Evolutionary conservation across 441 rosid species (phyloP).

Genomic region (Erodium texanum): DNA sequence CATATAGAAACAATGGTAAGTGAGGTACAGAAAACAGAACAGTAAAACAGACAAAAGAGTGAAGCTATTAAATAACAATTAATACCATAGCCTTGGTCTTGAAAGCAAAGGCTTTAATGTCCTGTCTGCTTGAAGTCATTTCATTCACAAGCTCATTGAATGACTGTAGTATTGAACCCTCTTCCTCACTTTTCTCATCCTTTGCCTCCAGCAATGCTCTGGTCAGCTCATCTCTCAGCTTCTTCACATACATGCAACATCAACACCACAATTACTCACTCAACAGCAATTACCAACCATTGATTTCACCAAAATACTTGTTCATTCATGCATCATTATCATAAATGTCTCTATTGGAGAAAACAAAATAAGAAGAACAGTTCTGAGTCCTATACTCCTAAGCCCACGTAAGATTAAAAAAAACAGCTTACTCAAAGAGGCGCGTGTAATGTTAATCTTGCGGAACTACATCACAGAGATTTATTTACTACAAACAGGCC

Average conservation of each 20-base stretch:
- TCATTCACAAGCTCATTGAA: conserved; percentile 71
- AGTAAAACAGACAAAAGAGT: not conserved
- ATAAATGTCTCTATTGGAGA: not conserved
- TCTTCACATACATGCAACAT: conserved; percentile 35
- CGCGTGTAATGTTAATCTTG: too few species aligned
- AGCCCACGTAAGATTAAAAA: conserved; percentile 6
- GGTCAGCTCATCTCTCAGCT: conserved; percentile 65
- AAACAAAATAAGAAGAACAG: not conserved
- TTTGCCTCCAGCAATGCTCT: conserved; percentile 64
- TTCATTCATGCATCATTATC: conserved; percentile 20
- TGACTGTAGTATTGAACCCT: conserved; percentile 39
- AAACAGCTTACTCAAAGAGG: not conserved
- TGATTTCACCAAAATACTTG: not conserved
- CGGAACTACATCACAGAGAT: too few species aligned
- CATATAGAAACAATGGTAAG: not conserved
- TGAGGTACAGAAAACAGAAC: not conserved
- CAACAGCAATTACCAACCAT: not conserved
- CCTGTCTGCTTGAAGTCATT: conserved; percentile 49
- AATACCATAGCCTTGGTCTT: conserved; percentile 72
- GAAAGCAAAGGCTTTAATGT: conserved; percentile 67
- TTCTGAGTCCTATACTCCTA: conserved; percentile 1
- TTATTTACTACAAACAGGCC: too few species aligned
- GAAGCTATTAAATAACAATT: not conserved
- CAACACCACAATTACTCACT: not conserved
- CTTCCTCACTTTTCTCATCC: conserved; percentile 33